Evolutionary conservation across 495 filamentous ascomycete species (phyloP).

Genomic region (Aspergillus saccharolyticus): DNA sequence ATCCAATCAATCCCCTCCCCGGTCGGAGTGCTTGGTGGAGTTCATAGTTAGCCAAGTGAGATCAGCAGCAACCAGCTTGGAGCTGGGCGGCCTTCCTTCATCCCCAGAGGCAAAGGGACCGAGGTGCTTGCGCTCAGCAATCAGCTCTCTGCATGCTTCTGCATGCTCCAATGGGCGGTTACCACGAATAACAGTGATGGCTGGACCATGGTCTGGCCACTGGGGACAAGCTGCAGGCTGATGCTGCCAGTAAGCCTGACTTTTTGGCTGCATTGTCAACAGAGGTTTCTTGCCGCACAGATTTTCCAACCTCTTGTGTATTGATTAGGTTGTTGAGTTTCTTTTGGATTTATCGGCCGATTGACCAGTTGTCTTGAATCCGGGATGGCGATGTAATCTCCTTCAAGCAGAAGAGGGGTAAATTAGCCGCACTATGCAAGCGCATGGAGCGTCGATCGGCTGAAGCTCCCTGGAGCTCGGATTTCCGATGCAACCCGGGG

Average conservation of each 20-base stretch:
- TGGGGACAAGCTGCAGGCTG: not conserved
- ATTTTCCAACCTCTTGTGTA: not conserved
- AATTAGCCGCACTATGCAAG: not conserved
- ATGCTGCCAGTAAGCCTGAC: not conserved
- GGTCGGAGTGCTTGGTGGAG: not conserved
- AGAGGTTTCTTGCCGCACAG: not conserved
- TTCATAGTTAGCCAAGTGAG: not conserved
- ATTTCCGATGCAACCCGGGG: conserved; percentile 25
- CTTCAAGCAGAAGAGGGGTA: not conserved
- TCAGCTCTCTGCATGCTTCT: too few relatives aligned
- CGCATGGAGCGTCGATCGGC: conserved; percentile 12
- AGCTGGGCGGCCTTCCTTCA: not conserved
- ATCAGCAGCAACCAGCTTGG: not conserved
- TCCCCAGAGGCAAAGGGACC: not conserved
- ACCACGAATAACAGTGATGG: not conserved
- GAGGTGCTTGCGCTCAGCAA: not conserved
- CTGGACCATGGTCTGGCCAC: not conserved
- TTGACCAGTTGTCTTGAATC: not conserved
- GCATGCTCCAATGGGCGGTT: not conserved
- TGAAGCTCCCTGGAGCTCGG: conserved; percentile 16
- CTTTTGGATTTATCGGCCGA: not conserved
- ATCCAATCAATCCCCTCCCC: too few relatives aligned
- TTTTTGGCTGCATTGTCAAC: not conserved
- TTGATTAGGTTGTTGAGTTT: not conserved
- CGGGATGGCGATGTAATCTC: not conserved